phyloP scores from a whole-genome alignment of 495 filamentous ascomycete genomes.

The Penicillium manginii region DNA sequence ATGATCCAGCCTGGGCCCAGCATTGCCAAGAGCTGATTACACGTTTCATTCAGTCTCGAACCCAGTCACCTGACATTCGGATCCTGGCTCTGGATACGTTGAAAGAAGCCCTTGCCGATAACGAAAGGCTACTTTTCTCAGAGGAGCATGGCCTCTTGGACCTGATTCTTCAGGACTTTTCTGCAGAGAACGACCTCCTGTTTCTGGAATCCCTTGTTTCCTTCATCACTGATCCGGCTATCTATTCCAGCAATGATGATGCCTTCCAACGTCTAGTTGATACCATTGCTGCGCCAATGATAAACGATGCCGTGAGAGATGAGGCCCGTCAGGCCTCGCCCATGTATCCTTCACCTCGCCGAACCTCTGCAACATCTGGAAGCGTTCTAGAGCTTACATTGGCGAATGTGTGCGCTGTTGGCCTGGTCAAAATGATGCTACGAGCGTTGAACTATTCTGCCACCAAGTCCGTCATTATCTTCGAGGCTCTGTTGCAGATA shows the following conservation, averaged over 20 bases:
- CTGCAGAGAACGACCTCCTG: conserved; percentile 50
- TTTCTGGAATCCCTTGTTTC: conserved; percentile 54
- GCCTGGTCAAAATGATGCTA: conserved; percentile 50
- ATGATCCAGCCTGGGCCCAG: conserved; percentile 65
- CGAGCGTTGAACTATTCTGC: conserved; percentile 46
- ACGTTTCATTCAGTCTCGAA: conserved; percentile 66
- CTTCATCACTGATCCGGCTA: conserved; percentile 43
- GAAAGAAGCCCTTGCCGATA: conserved; percentile 64
- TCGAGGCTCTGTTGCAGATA: conserved; percentile 43
- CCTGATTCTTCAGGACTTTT: conserved; percentile 47
- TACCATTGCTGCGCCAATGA: conserved; percentile 43
- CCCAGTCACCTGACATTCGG: conserved; percentile 67
- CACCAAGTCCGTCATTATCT: conserved; percentile 41
- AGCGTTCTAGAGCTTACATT: conserved; percentile 42
- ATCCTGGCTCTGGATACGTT: conserved; percentile 68
- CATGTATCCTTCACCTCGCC: conserved; percentile 29
- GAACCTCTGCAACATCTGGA: conserved; percentile 29
- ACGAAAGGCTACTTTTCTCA: conserved; percentile 41
- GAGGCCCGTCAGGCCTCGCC: conserved; percentile 25
- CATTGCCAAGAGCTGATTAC: conserved; percentile 65
- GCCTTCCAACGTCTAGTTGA: conserved; percentile 41
- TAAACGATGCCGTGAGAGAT: conserved; percentile 33
- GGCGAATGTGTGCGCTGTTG: conserved; percentile 47
- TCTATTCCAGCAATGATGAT: conserved; percentile 33
- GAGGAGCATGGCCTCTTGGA: conserved; percentile 42